Base-by-base conservation (phyloP, 139 green algal genomes). In the Volvox africanus region DNA sequence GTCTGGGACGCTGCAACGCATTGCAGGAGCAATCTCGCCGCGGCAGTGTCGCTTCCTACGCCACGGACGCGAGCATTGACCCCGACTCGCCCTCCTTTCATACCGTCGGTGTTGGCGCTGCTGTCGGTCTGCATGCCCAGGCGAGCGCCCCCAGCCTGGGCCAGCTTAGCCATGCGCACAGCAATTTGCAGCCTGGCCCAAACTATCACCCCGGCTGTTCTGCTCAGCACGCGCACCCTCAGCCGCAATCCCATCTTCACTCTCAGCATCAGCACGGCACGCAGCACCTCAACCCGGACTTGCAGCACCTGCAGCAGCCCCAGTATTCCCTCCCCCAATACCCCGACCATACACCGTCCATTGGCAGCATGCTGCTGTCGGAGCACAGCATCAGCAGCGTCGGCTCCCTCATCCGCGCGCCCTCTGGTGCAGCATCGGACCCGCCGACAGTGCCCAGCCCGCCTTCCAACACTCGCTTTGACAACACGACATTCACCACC, bases 21-120 rank as follows among this genome's bases (percentile, higher is more conserved):
- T 0, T 37, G 50, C 36, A 83, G 30, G 86, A 81, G 14, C 6
- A 37, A 1, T 68, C 73, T 12, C 86, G 86, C 20, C 71, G 86
- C 0, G 86, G 79, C 71, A 90, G 86, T 75, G 55, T 90, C 1
- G 86, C 73, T 6, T 90, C 86, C 1, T 90, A 83, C 30, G 73
- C 86, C 9, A 90, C 86, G 1, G 86, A 90, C 2, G 30, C 30
- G 18, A 77, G 50, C 73, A 62, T 76, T 26, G 86, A 90, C 50
- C 86, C 86, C 1, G 86, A 90, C 20, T 90, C 86, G 30, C 86
- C 86, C 0, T 90, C 86, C 1, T 89, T 50, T 17, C 71, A 21
- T 33, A 32, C 35, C 71, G 71, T 21, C 20, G 6, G 14, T 65
- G 84, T 36, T 21, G 68, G 67, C 2, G 82, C 65, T 26, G 62